A percentile compares a stretch with the other conserved stretches of the same genome.
These are phyloP conservation scores for Magnusiomyces paraingens DNA, from an alignment of 1,139 yeast genomes.

Conservation along the genomic window DNA sequence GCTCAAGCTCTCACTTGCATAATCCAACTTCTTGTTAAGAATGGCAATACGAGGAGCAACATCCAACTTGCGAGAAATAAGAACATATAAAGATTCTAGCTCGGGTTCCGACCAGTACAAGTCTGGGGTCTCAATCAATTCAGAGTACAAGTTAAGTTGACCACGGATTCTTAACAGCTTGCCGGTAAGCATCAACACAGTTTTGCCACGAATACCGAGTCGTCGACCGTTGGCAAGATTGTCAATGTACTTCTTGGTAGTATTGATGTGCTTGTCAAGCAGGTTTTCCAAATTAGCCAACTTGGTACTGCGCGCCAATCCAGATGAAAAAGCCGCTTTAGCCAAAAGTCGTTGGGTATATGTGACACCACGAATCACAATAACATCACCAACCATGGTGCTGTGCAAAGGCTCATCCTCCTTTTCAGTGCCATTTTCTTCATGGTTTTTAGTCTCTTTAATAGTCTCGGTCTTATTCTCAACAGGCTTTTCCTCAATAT, in stretches of 20 bases:
- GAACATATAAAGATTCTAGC: constrained; percentile 65
- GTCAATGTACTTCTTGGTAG: constrained; percentile 61
- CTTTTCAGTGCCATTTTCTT: constrained; percentile 15
- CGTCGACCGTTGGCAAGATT: constrained; percentile 55
- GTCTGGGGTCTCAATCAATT: constrained; percentile 87
- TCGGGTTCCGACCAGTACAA: constrained; percentile 89
- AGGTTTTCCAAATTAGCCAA: constrained; percentile 70
- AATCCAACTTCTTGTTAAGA: constrained; percentile 76
- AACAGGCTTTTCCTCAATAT: constrained; percentile 44
- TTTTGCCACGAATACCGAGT: constrained; percentile 50
- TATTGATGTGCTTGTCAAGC: constrained; percentile 57
- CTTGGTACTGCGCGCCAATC: constrained; percentile 78
- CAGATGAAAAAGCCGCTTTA: constrained; percentile 85
- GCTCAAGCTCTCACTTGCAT: constrained; percentile 82
- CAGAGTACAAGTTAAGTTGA: constrained; percentile 77
- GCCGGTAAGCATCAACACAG: constrained; percentile 66
- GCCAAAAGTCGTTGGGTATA: constrained; percentile 51
- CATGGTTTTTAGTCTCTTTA: constrained; percentile 25
- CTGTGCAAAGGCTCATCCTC: constrained; percentile 18
- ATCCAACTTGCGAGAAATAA: constrained; percentile 65
- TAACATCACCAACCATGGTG: constrained; percentile 59
- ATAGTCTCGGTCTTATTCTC: constrained; percentile 6
- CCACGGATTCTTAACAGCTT: constrained; percentile 69
- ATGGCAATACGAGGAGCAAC: constrained; percentile 71
- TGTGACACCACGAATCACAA: constrained; percentile 50